These are phyloP conservation scores for Yarrowia yakushimensis DNA, from an alignment of 805 yeast species.

Conservation along the genomic window DNA sequence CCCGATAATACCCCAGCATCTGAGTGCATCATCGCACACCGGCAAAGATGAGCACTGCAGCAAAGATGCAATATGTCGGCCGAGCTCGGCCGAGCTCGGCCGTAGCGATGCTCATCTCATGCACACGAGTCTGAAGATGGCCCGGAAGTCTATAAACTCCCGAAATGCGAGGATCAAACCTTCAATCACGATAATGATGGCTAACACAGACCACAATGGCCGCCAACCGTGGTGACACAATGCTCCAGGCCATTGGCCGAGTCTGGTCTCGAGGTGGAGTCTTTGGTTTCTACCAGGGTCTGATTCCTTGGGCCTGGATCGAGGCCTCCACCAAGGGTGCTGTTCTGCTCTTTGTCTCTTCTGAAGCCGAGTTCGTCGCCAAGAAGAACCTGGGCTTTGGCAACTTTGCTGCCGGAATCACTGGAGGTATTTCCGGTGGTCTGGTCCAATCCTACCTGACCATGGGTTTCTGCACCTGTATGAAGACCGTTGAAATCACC, in stretches of 20 bases:
- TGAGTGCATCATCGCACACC: constrained; percentile 18
- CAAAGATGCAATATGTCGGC: constrained; percentile 1
- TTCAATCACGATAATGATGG: not conserved
- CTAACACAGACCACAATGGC: constrained; percentile 84
- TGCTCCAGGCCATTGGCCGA: constrained; percentile 62
- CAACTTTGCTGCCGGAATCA: constrained; percentile 80
- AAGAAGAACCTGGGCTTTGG: constrained; percentile 52
- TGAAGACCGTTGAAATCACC: constrained; percentile 98
- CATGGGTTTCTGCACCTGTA: constrained; percentile 97
- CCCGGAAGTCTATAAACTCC: not conserved
- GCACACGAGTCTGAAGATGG: not conserved
- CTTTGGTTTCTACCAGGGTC: constrained; percentile 91
- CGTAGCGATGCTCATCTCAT: not conserved
- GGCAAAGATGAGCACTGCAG: not conserved
- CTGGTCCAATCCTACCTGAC: constrained; percentile 93
- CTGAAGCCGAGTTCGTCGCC: constrained; percentile 83
- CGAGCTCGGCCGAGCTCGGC: constrained; percentile 10
- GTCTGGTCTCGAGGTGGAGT: constrained; percentile 95
- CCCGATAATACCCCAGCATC: constrained; percentile 22
- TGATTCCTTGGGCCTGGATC: constrained; percentile 99
- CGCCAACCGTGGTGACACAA: constrained; percentile 74
- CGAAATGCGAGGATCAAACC: not conserved
- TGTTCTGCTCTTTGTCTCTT: constrained; percentile 83
- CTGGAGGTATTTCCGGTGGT: constrained; percentile 96
- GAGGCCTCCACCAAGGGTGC: constrained; percentile 99